These are phyloP conservation scores for Aspergillus flavus DNA, from an alignment of 2,329 filamentous ascomycete genomes.

Conservation along the genomic window DNA sequence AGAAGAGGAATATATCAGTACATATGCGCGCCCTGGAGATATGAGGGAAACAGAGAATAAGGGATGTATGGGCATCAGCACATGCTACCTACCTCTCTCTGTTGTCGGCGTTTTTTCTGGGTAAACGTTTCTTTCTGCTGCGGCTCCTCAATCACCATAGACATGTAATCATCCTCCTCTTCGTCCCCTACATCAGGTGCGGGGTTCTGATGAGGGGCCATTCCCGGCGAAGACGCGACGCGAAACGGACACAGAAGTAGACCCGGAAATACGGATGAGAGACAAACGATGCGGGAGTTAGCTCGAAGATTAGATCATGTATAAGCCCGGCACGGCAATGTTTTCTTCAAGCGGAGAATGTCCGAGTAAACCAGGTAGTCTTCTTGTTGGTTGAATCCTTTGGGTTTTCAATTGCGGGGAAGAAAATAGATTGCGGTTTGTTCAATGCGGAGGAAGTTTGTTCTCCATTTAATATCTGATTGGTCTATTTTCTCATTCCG, in stretches of 20 bases:
- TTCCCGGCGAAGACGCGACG: background rate
- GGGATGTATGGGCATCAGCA: background rate
- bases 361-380: background rate
- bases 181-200: slow-evolving; percentile 50
- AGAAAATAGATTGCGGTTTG: background rate
- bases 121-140: slow-evolving; percentile 63
- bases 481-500: background rate
- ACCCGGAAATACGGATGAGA: background rate
- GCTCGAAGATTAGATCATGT: background rate
- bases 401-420: background rate
- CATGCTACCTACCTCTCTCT: slow-evolving; percentile 48
- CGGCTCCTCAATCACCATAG: slow-evolving; percentile 81
- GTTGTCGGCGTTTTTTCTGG: slow-evolving; percentile 59
- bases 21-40: slow-evolving; percentile 55
- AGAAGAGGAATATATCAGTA: slow-evolving; percentile 38
- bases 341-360: background rate
- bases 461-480: background rate
- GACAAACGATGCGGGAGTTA: background rate
- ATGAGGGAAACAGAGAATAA: slow-evolving; percentile 12
- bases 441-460: background rate
- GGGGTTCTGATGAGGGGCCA: slow-evolving; percentile 14
- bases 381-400: background rate
- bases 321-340: background rate
- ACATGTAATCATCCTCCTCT: slow-evolving; percentile 95
- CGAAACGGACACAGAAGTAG: background rate